Percentiles rank a stretch among this genome's conserved stretches.
Evolutionary conservation across 441 rosid species (phyloP).

Genomic region (Populus tomentosa): DNA sequence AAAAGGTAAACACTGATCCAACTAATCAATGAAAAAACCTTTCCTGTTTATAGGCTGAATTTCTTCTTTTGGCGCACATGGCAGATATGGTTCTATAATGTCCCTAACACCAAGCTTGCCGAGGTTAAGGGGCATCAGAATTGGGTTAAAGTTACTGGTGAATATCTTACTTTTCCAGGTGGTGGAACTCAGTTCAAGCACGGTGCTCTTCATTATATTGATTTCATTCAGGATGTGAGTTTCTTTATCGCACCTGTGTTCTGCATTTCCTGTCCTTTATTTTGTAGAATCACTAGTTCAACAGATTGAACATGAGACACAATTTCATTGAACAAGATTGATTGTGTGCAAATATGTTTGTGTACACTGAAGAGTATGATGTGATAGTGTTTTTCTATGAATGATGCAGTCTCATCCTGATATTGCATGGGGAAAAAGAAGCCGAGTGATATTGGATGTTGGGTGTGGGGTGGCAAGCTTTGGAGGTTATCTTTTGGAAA

Average conservation of each 20-base stretch:
- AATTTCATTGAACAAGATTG: conserved; percentile 48
- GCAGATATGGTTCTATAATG: conserved; percentile 90
- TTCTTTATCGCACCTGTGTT: background rate
- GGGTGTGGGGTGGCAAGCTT: conserved; percentile 99
- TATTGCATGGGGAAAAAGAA: conserved; percentile 81
- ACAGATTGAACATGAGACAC: conserved; percentile 26
- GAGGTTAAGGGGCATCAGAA: conserved; percentile 87
- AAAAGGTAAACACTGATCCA: conserved; percentile 46
- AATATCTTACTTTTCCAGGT: conserved; percentile 92
- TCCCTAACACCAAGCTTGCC: conserved; percentile 91
- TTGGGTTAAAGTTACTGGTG: conserved; percentile 92
- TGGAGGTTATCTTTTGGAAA: conserved; percentile 88
- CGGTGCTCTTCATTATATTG: conserved; percentile 96
- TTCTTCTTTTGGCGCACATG: conserved; percentile 10
- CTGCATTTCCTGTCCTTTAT: background rate
- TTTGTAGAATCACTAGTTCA: background rate
- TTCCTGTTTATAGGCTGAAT: conserved; percentile 3
- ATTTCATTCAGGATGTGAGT: conserved; percentile 79
- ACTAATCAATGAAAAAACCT: background rate
- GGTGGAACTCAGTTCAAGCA: conserved; percentile 98
- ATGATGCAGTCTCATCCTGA: conserved; percentile 68
- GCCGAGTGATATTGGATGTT: conserved; percentile 86
- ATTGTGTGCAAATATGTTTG: background rate
- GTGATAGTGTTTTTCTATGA: conserved; percentile 27
- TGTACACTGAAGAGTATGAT: conserved; percentile 33